These are phyloP conservation scores for Nicotiana otophora DNA, from an alignment of 257 asterid species.

Conservation along the genomic window DNA sequence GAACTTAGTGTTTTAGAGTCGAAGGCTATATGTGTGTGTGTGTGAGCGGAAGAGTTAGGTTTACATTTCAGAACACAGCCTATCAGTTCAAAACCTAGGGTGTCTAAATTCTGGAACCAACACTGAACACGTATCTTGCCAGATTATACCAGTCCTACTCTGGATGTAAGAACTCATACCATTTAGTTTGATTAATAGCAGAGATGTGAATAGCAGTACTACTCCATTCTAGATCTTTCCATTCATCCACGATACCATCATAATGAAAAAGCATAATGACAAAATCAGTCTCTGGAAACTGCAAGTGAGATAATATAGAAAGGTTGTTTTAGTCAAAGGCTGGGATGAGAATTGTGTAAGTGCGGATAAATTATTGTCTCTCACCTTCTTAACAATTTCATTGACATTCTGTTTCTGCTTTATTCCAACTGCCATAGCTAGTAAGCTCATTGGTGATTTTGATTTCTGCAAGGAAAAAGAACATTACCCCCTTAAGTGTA, in stretches of 20 bases:
- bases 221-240: slow-evolving; percentile 71
- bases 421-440: slow-evolving; percentile 77
- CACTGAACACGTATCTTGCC: too few species aligned
- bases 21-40: too few species aligned
- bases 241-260: slow-evolving; percentile 62
- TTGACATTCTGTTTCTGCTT: slow-evolving; percentile 61
- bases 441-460: slow-evolving; percentile 44
- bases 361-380: not conserved
- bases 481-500: not conserved
- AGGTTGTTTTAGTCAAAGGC: not conserved
- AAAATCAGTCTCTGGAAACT: slow-evolving; percentile 51
- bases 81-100: too few species aligned
- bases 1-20: too few species aligned
- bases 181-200: slow-evolving; percentile 69
- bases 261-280: slow-evolving; percentile 70
- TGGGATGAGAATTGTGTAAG: not conserved
- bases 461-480: slow-evolving; percentile 25
- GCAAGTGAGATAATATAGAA: slow-evolving; percentile 14
- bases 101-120: too few species aligned
- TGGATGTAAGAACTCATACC: slow-evolving; percentile 28
- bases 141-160: too few species aligned
- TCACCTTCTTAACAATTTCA: slow-evolving; percentile 59
- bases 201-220: slow-evolving; percentile 50
- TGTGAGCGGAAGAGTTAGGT: too few species aligned
- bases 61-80: too few species aligned